A percentile compares a stretch with the other conserved stretches of the same genome.
These are phyloP conservation scores for Aspergillus hiratsukae DNA, from an alignment of 2,329 filamentous ascomycete genomes.

Conservation along the genomic window DNA sequence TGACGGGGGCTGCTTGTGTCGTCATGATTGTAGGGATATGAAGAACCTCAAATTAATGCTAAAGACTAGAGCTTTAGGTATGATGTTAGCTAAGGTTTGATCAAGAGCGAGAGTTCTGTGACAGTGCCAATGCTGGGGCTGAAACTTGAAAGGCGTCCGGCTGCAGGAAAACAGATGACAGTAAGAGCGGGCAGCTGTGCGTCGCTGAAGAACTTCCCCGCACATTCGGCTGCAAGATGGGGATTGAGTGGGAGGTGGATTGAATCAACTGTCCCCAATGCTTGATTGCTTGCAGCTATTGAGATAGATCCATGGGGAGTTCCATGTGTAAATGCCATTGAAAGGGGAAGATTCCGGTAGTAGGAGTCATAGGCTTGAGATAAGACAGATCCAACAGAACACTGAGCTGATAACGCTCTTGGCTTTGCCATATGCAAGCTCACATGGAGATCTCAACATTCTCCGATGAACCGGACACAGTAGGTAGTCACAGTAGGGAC, in stretches of 20 bases:
- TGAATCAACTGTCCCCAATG: not conserved
- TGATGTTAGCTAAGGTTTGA: not conserved
- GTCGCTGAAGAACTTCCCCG: not conserved
- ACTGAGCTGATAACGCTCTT: conserved; percentile 6
- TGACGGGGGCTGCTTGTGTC: conserved; percentile 47
- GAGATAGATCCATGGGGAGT: not conserved
- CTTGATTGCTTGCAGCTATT: not conserved
- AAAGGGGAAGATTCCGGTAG: not conserved
- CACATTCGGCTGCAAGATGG: not conserved
- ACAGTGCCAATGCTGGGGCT: not conserved
- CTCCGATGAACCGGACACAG: not conserved
- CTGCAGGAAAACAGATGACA: not conserved
- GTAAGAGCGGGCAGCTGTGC: not conserved
- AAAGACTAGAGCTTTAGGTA: not conserved
- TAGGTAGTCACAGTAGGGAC: not conserved
- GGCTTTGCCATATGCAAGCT: not conserved
- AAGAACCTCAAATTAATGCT: conserved; percentile 2
- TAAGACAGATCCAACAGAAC: conserved; percentile 2
- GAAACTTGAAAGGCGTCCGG: not conserved
- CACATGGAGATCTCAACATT: not conserved
- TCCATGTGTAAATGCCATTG: not conserved
- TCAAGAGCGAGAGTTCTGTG: not conserved
- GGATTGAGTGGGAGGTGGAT: not conserved
- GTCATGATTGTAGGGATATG: conserved; percentile 29
- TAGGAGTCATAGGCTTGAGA: conserved; percentile 1